Evolutionary conservation across 73 alveolate genomes (phyloP).

Genomic region (Paramecium caudatum): DNA sequence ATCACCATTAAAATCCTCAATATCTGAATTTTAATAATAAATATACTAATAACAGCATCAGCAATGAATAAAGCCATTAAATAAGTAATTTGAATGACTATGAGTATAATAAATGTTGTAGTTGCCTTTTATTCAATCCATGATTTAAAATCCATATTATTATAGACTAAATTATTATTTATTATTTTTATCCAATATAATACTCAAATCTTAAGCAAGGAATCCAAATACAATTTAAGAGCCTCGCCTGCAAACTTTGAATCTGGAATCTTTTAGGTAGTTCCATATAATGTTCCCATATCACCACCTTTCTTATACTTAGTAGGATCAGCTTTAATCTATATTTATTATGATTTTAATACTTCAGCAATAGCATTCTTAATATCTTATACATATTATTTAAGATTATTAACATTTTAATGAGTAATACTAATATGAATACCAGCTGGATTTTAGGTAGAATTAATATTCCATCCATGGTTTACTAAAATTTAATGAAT

Average conservation of each 20-base stretch:
- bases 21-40: background rate
- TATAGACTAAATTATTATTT: background rate
- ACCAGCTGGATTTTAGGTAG: conserved; percentile 83
- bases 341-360: background rate
- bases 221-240: conserved; percentile 19
- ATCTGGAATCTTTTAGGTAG: conserved; percentile 50
- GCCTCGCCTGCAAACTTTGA: conserved; percentile 14
- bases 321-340: conserved; percentile 34
- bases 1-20: background rate
- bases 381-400: conserved; percentile 81
- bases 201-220: conserved; percentile 9
- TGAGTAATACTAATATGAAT: conserved; percentile 83
- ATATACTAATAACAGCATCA: conserved; percentile 21
- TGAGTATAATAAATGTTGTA: background rate
- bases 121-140: conserved; percentile 64
- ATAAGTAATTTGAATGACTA: background rate
- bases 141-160: conserved; percentile 42
- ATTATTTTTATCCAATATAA: no score
- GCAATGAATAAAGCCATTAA: conserved; percentile 5
- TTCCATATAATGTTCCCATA: conserved; percentile 60
- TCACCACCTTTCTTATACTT: conserved; percentile 49
- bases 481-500: conserved; percentile 76
- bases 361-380: conserved; percentile 85
- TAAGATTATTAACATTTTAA: conserved; percentile 82
- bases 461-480: conserved; percentile 84